Evolutionary conservation across 441 rosid genomes (phyloP).

Genomic region (Viola pubescens): DNA sequence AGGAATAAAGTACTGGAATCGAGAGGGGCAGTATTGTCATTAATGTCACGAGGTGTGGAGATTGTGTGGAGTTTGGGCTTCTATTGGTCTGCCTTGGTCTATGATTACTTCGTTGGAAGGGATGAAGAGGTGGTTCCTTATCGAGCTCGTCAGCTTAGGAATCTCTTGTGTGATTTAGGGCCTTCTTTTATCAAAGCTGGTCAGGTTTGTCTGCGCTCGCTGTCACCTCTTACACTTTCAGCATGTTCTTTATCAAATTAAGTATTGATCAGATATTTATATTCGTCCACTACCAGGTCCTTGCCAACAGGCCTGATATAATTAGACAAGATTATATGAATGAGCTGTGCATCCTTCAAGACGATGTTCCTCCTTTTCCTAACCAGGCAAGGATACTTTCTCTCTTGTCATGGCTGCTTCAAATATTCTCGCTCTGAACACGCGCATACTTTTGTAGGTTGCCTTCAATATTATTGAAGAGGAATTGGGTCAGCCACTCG

Average conservation of each 20-base stretch:
- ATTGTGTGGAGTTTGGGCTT: slow-evolving; percentile 87
- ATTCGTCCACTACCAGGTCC: slow-evolving; percentile 38
- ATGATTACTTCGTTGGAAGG: slow-evolving; percentile 80
- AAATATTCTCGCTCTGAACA: slow-evolving; percentile 17
- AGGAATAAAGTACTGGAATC: slow-evolving; percentile 78
- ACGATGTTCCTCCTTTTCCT: slow-evolving; percentile 89
- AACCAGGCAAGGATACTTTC: slow-evolving; percentile 46
- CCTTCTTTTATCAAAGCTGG: slow-evolving; percentile 96
- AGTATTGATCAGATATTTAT: slow-evolving; percentile 9
- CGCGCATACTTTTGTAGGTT: slow-evolving; percentile 39
- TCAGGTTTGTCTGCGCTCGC: slow-evolving; percentile 40
- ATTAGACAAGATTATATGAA: slow-evolving; percentile 94
- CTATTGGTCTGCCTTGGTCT: slow-evolving; percentile 72
- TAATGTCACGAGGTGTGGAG: slow-evolving; percentile 65
- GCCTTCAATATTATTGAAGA: slow-evolving; percentile 88
- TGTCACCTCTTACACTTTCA: no score
- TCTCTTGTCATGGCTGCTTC: no score
- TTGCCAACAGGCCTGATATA: slow-evolving; percentile 91
- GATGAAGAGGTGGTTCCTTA: slow-evolving; percentile 80
- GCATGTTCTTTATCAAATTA: background rate
- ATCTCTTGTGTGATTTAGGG: slow-evolving; percentile 84
- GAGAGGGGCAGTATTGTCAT: slow-evolving; percentile 52
- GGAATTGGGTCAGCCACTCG: slow-evolving; percentile 85
- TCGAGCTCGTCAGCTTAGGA: slow-evolving; percentile 90
- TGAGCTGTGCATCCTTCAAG: slow-evolving; percentile 94